A percentile compares a stretch with the other conserved stretches of the same genome.
These are phyloP conservation scores for Rhododendron vialii DNA, from an alignment of 148 eudicot genomes.

Conservation along the genomic window DNA sequence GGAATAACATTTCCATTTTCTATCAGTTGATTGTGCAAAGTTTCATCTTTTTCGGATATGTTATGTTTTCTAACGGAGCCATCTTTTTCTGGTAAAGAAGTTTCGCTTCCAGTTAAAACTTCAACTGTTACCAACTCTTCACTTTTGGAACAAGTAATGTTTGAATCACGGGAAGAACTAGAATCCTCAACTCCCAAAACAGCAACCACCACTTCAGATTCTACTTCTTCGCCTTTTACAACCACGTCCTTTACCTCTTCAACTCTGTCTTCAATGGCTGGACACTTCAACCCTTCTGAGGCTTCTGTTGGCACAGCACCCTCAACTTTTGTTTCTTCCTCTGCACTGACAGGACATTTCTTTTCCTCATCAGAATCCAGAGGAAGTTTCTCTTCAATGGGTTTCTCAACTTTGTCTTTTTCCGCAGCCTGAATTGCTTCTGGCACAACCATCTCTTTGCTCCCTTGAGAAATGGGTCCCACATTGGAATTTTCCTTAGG, in stretches of 20 bases:
- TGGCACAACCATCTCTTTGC: slow-evolving; percentile 15
- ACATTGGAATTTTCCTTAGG: slow-evolving; percentile 31
- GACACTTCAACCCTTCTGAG: not conserved
- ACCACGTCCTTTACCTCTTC: slow-evolving; percentile 8
- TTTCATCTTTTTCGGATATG: slow-evolving; percentile 11
- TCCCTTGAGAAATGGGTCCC: slow-evolving; percentile 19
- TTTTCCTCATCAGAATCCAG: slow-evolving; percentile 20
- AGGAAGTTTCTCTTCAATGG: slow-evolving; percentile 17
- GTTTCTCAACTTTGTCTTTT: slow-evolving; percentile 24
- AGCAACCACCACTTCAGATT: not conserved
- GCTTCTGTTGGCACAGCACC: not conserved
- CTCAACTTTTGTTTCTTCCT: slow-evolving; percentile 14
- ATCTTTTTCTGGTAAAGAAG: slow-evolving; percentile 18
- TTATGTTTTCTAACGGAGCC: slow-evolving; percentile 11
- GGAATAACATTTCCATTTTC: slow-evolving; percentile 11
- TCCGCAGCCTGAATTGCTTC: slow-evolving; percentile 23
- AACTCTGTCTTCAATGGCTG: slow-evolving; percentile 20
- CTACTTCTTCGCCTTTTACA: slow-evolving; percentile 11
- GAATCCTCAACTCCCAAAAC: slow-evolving; percentile 17
- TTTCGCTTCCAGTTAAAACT: slow-evolving; percentile 7
- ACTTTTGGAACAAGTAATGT: slow-evolving; percentile 10
- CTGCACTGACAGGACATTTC: slow-evolving; percentile 7
- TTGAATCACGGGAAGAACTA: slow-evolving; percentile 11
- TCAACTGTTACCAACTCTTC: slow-evolving; percentile 23
- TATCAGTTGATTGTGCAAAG: not conserved